A percentile compares a stretch with the other conserved stretches of the same genome.
These are phyloP conservation scores for Eucalyptus urophylla DNA, from an alignment of 345 rosid genomes.

Conservation along the genomic window DNA sequence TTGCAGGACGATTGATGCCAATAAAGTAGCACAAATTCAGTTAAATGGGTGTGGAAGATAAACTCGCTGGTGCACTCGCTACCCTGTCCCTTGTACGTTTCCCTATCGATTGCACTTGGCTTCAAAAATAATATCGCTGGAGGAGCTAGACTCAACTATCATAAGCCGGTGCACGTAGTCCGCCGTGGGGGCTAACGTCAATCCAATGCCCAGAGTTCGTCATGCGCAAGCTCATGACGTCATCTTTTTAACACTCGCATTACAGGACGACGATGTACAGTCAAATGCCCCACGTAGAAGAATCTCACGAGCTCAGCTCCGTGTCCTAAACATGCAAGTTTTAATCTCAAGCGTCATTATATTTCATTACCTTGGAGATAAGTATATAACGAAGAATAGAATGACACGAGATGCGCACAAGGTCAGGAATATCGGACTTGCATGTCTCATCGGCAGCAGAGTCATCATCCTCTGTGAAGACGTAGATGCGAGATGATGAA, in stretches of 20 bases:
- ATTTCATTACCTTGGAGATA: background rate
- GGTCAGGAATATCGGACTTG: background rate
- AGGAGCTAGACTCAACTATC: background rate
- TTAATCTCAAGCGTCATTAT: background rate
- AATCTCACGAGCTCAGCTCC: background rate
- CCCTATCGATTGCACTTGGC: background rate
- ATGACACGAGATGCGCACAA: background rate
- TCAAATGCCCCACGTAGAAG: background rate
- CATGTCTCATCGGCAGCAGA: background rate
- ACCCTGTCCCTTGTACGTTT: background rate
- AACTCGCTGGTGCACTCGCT: too few species aligned
- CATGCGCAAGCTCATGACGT: background rate
- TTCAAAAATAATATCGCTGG: background rate
- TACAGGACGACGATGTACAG: background rate
- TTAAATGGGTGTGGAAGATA: background rate
- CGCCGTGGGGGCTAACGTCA: background rate
- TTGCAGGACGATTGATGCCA: background rate
- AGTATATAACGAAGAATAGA: background rate
- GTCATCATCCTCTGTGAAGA: background rate
- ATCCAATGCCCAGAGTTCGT: background rate
- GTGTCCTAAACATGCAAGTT: background rate
- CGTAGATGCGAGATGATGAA: background rate
- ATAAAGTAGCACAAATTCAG: background rate
- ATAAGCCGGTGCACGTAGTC: background rate
- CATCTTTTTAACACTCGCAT: background rate